Evolutionary conservation across 495 filamentous ascomycete genomes (phyloP).

Genomic region (Xylaria telfairii): DNA sequence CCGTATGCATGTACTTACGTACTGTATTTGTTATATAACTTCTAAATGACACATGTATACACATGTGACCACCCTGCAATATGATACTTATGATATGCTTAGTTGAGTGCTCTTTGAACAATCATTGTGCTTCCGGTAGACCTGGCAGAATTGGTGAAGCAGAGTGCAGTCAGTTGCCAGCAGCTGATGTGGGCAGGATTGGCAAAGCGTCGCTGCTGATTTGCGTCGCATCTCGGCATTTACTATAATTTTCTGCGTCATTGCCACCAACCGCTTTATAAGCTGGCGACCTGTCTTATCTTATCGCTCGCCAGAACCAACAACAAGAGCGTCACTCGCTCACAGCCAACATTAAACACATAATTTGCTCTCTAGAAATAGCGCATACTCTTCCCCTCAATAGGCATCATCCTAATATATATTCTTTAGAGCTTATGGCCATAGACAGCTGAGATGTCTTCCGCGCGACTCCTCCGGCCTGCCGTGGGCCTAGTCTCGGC

Average conservation of each 20-base stretch:
- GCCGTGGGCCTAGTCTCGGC: slow-evolving; percentile 34
- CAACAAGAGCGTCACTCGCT: not conserved
- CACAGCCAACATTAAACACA: slow-evolving; percentile 8
- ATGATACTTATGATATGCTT: too few species aligned
- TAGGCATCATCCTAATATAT: not conserved
- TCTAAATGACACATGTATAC: not conserved
- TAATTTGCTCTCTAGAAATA: not conserved
- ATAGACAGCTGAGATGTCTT: slow-evolving; percentile 29
- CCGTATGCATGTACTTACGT: not conserved
- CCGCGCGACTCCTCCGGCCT: slow-evolving; percentile 34
- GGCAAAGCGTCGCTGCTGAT: slow-evolving; percentile 8
- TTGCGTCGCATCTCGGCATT: not conserved
- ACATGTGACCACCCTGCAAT: too few species aligned
- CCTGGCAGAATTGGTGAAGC: not conserved
- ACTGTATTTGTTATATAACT: too few species aligned
- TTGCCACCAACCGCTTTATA: slow-evolving; percentile 25
- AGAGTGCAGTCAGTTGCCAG: not conserved
- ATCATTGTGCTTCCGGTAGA: not conserved
- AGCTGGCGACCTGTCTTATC: slow-evolving; percentile 14
- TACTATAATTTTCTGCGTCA: slow-evolving; percentile 21
- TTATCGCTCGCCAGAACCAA: slow-evolving; percentile 17
- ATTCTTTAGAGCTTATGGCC: not conserved
- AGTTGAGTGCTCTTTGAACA: not conserved
- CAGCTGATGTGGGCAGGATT: slow-evolving; percentile 3
- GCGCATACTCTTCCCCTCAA: not conserved